Percentiles rank a stretch among this genome's conserved stretches.
Evolutionary conservation across 1,139 yeast species (phyloP).

Genomic region (Geotrichum histeridarum): DNA sequence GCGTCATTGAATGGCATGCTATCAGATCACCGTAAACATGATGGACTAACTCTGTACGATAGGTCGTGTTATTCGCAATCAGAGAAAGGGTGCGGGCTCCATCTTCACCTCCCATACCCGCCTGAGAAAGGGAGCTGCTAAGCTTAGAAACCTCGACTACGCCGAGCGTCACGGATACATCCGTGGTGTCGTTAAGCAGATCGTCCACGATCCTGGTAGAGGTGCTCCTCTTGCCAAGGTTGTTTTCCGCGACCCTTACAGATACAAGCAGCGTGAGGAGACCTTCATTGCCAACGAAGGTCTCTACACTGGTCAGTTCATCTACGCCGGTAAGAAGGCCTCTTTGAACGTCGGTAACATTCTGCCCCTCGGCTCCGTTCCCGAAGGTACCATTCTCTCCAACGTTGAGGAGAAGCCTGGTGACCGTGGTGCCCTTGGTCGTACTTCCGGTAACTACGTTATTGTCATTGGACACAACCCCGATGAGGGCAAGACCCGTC

Average conservation of each 20-base stretch:
- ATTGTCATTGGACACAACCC: slow-evolving; percentile 99
- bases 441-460: slow-evolving; percentile 99
- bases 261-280: slow-evolving; percentile 95
- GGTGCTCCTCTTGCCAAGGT: slow-evolving; percentile 99
- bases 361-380: slow-evolving; percentile 92
- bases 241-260: slow-evolving; percentile 99
- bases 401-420: slow-evolving; percentile 99
- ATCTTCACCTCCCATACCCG: slow-evolving; percentile 99
- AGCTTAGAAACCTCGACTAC: slow-evolving; percentile 97
- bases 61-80: slow-evolving; percentile 99
- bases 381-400: slow-evolving; percentile 98
- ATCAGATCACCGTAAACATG: not conserved
- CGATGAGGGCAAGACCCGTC: slow-evolving; percentile 98
- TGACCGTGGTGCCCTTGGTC: slow-evolving; percentile 99
- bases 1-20: not conserved
- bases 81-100: slow-evolving; percentile 99
- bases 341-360: slow-evolving; percentile 96
- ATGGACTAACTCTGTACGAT: not conserved
- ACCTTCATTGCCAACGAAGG: slow-evolving; percentile 99
- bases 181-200: slow-evolving; percentile 98
- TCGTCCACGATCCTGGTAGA: slow-evolving; percentile 99
- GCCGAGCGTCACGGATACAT: slow-evolving; percentile 99
- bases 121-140: slow-evolving; percentile 99
- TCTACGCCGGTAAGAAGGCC: slow-evolving; percentile 99
- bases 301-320: slow-evolving; percentile 98